Conservation (phyloP, 2,329 filamentous ascomycete genomes). For the Diplodia mutila region DNA sequence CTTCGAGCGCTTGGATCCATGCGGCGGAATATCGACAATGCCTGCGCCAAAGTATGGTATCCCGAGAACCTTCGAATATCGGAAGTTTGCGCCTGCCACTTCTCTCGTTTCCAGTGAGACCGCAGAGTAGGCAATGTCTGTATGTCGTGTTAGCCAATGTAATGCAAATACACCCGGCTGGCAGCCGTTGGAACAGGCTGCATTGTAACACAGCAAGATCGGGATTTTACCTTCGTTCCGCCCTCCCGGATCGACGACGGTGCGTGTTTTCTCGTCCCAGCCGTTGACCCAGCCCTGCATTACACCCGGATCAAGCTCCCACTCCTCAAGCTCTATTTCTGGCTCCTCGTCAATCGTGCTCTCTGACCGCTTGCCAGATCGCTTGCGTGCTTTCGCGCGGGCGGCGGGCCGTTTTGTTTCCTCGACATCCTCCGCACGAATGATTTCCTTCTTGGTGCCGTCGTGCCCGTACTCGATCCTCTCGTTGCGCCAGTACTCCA, state of each 20-base stretch:
- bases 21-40: conserved; percentile 83
- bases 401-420: conserved; percentile 44
- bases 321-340: conserved; percentile 62
- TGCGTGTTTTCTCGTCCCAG: conserved; percentile 54
- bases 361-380: conserved; percentile 40
- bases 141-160: not conserved
- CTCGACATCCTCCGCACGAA: conserved; percentile 67
- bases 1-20: conserved; percentile 83
- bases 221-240: conserved; percentile 53
- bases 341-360: conserved; percentile 57
- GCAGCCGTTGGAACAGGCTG: conserved; percentile 33
- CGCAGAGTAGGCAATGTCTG: conserved; percentile 64
- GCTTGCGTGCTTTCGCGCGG: conserved; percentile 37
- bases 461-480: conserved; percentile 70
- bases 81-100: conserved; percentile 71
- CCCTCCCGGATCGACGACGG: conserved; percentile 55
- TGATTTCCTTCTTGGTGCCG: conserved; percentile 74
- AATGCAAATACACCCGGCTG: conserved; percentile 8
- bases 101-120: conserved; percentile 61
- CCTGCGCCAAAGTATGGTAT: conserved; percentile 87
- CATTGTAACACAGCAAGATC: conserved; percentile 30
- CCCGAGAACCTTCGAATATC: conserved; percentile 80
- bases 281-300: conserved; percentile 66
- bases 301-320: conserved; percentile 70
- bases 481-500: conserved; percentile 88